Conservation (phyloP, 2,329 filamentous ascomycete species). For the Cladosporium oxysporum region DNA sequence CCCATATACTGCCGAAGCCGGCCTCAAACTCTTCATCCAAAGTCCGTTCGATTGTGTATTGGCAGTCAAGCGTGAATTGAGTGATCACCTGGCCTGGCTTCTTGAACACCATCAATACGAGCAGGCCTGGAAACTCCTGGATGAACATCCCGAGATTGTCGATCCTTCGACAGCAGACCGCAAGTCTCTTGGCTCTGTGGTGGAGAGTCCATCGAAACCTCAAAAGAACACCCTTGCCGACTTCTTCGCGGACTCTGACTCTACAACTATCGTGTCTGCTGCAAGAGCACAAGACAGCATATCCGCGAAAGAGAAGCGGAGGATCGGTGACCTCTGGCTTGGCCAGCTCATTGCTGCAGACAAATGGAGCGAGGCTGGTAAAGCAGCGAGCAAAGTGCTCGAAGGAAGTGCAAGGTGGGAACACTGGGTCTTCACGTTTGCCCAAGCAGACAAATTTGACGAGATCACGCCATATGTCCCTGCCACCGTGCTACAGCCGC, state of each 20-base stretch:
- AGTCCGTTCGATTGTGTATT: slow-evolving; percentile 97
- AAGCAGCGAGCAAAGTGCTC: slow-evolving; percentile 80
- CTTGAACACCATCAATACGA: slow-evolving; percentile 78
- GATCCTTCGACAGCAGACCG: slow-evolving; percentile 42
- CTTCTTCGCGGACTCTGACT: slow-evolving; percentile 61
- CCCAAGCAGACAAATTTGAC: slow-evolving; percentile 80
- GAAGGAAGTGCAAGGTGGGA: slow-evolving; percentile 83
- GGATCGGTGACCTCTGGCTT: slow-evolving; percentile 92
- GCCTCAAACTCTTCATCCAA: slow-evolving; percentile 87
- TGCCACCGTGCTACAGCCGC: slow-evolving; percentile 71
- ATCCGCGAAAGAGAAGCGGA: slow-evolving; percentile 78
- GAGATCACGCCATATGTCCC: slow-evolving; percentile 87
- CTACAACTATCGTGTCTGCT: slow-evolving; percentile 64
- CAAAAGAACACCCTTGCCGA: slow-evolving; percentile 34
- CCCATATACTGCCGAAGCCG: slow-evolving; percentile 55
- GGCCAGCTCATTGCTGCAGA: slow-evolving; percentile 75
- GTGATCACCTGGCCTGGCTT: slow-evolving; percentile 85
- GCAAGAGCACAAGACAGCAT: slow-evolving; percentile 58
- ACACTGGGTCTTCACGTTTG: slow-evolving; percentile 93
- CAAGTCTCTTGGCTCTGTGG: slow-evolving; percentile 38
- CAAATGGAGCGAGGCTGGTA: slow-evolving; percentile 76
- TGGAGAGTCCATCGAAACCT: slow-evolving; percentile 48
- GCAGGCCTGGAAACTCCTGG: slow-evolving; percentile 83
- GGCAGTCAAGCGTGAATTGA: slow-evolving; percentile 80
- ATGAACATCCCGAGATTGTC: slow-evolving; percentile 78